These are phyloP conservation scores for Lizonia empirigonia DNA, from an alignment of 2,329 filamentous ascomycete species.

Conservation along the genomic window DNA sequence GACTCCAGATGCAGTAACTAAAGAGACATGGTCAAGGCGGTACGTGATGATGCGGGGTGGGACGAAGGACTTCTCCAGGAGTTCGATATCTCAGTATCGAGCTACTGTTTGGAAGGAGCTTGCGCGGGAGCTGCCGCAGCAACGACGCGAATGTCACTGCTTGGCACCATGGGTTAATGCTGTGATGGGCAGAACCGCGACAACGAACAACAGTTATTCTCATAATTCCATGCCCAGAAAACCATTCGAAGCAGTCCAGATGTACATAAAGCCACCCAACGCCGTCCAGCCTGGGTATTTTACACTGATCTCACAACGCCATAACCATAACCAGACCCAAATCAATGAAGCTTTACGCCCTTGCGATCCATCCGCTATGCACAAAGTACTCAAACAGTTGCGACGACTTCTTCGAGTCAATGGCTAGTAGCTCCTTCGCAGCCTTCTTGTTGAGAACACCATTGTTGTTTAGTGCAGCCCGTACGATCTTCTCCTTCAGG, in stretches of 20 bases:
- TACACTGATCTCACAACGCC: conserved; percentile 20
- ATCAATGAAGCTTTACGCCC: conserved; percentile 60
- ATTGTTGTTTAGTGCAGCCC: conserved; percentile 87
- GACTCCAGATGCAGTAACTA: conserved; percentile 16
- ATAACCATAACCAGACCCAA: not conserved
- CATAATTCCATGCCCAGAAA: conserved; percentile 1
- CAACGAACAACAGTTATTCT: not conserved
- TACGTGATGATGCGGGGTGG: conserved; percentile 19
- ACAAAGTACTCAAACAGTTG: conserved; percentile 95
- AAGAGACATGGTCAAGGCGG: conserved; percentile 25
- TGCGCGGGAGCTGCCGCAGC: conserved; percentile 12
- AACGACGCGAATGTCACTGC: conserved; percentile 11
- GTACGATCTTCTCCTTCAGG: conserved; percentile 91
- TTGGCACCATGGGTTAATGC: not conserved
- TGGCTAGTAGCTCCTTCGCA: conserved; percentile 80
- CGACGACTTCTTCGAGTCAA: conserved; percentile 84
- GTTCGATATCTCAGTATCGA: conserved; percentile 7
- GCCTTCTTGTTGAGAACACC: conserved; percentile 93
- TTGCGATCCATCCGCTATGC: conserved; percentile 87
- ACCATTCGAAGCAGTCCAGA: not conserved
- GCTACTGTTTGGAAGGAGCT: conserved; percentile 22
- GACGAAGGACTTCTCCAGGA: conserved; percentile 13
- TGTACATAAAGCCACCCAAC: conserved; percentile 7
- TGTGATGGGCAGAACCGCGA: not conserved
- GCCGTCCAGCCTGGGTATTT: conserved; percentile 30